Percentiles rank a stretch among this genome's conserved stretches.
Conservation (phyloP, 2,329 filamentous ascomycete genomes). For the Ophiostoma pallidulum region DNA sequence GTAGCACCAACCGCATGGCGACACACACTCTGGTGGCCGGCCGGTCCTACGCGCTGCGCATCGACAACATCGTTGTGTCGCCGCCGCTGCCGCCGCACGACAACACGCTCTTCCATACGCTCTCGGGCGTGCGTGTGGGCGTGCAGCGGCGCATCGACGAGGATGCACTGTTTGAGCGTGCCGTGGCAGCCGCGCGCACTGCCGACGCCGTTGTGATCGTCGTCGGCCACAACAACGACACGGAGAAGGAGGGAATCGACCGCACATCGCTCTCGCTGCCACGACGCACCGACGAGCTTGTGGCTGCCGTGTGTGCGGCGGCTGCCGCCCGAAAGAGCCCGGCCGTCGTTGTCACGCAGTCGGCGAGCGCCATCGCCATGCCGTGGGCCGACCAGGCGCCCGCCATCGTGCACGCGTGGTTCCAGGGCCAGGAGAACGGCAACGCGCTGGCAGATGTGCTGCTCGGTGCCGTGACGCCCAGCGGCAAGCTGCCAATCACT, state of each 20-base stretch:
- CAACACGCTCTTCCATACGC: slow-evolving; percentile 19
- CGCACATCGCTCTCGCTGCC: slow-evolving; percentile 13
- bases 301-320: slow-evolving; percentile 40
- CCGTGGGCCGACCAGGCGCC: slow-evolving; percentile 27
- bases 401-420: slow-evolving; percentile 69
- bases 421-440: slow-evolving; percentile 77
- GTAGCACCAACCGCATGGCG: slow-evolving; percentile 13
- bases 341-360: slow-evolving; percentile 52
- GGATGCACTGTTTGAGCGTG: slow-evolving; percentile 14
- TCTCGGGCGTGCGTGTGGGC: slow-evolving; percentile 17
- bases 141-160: slow-evolving; percentile 9
- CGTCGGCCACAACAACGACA: slow-evolving; percentile 22
- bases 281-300: slow-evolving; percentile 19
- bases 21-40: slow-evolving; percentile 10
- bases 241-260: slow-evolving; percentile 15
- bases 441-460: slow-evolving; percentile 72
- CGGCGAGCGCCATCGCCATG: slow-evolving; percentile 65
- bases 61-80: slow-evolving; percentile 17
- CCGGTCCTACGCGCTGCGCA: slow-evolving; percentile 9
- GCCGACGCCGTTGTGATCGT: slow-evolving; percentile 21
- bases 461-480: slow-evolving; percentile 64
- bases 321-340: slow-evolving; percentile 42
- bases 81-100: slow-evolving; percentile 17
- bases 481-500: slow-evolving; percentile 54
- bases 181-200: slow-evolving; percentile 30